Conservation (phyloP, 2,329 filamentous ascomycete genomes). For the Lecanicillium sp. region DNA sequence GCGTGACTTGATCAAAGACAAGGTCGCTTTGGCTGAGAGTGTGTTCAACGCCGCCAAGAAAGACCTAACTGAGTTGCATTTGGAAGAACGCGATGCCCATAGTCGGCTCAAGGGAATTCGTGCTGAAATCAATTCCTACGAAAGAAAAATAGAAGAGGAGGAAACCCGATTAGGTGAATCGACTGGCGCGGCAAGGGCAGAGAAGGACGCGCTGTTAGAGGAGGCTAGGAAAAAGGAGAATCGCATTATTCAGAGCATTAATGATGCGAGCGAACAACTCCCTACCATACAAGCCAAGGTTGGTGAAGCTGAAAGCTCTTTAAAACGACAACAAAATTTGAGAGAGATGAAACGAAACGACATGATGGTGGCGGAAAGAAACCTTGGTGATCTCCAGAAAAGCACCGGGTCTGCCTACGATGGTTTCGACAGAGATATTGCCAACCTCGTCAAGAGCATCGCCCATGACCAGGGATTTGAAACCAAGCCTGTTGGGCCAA, state of each 20-base stretch:
- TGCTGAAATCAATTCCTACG: constrained; percentile 37
- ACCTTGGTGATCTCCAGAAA: constrained; percentile 45
- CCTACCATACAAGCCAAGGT: constrained; percentile 29
- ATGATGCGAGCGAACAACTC: constrained; percentile 24
- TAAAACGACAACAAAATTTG: constrained; percentile 26
- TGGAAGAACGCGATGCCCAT: constrained; percentile 61
- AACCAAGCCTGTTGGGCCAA: constrained; percentile 71
- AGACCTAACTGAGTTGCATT: constrained; percentile 48
- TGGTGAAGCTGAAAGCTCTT: constrained; percentile 25
- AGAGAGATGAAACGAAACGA: constrained; percentile 46
- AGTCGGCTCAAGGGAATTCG: constrained; percentile 49
- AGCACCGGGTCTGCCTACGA: constrained; percentile 53
- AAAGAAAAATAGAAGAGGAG: constrained; percentile 49
- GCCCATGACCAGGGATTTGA: constrained; percentile 62
- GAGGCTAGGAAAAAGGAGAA: constrained; percentile 24
- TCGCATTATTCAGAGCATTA: constrained; percentile 23
- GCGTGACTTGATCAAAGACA: constrained; percentile 41
- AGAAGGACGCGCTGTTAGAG: constrained; percentile 51
- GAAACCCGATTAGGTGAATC: constrained; percentile 57
- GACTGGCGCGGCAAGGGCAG: constrained; percentile 62
- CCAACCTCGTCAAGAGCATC: constrained; percentile 61
- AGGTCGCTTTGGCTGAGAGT: constrained; percentile 38
- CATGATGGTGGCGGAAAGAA: constrained; percentile 42
- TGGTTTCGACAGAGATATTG: constrained; percentile 59
- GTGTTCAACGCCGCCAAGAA: constrained; percentile 47